Evolutionary conservation across 345 rosid species (phyloP), one percentile per base, ranked within the genome.

Genomic region (Pelargonium nanum): DNA sequence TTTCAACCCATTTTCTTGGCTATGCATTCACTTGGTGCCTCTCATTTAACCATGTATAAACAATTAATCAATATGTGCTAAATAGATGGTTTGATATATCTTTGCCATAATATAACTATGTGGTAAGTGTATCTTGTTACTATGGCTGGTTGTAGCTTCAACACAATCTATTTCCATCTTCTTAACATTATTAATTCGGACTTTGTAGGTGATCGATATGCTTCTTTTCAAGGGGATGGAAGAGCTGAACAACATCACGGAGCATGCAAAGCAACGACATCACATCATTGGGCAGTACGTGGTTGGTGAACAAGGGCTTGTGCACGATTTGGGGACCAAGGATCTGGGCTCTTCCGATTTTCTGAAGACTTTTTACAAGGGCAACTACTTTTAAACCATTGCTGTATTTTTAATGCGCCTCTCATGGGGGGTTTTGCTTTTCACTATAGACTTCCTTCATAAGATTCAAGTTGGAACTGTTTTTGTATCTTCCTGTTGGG

Each of bases 201-300:
- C 9, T 40, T 12, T 0, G 75, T 82, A 92, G 98, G 98, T 92
- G 48, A 92, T 89, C 65, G 98, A 92, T 71, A 64, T 92, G 85
- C 82, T 92, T 64, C 78, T 92, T n/a, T 85, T 89, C 74, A 92
- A 92, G 73, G 98, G 91, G 53, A 82, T 72, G 85, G 98, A 92
- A 79, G 98, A 92, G 73, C 83, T 92, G 65, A 76, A 70, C 70
- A 88, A 92, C 69, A 74, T 92, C 9, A 70, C 66, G 24, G 95
- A 87, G 75, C 98, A 92, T 65, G 91, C 95, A n/a, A 92, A 92
- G 82, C 98, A 92, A 82, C 92, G 98, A 64, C 98, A 89, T 69
- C 98, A 92, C 74, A 74, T 92, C 26, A 85, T 92, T 24, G 98
- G 98, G 26, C 96, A 89, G 60, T 92, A 92, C 55, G 94, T 92